These are phyloP conservation scores for Debaryomyces singareniensis DNA, from an alignment of 1,139 yeast species.

Conservation along the genomic window DNA sequence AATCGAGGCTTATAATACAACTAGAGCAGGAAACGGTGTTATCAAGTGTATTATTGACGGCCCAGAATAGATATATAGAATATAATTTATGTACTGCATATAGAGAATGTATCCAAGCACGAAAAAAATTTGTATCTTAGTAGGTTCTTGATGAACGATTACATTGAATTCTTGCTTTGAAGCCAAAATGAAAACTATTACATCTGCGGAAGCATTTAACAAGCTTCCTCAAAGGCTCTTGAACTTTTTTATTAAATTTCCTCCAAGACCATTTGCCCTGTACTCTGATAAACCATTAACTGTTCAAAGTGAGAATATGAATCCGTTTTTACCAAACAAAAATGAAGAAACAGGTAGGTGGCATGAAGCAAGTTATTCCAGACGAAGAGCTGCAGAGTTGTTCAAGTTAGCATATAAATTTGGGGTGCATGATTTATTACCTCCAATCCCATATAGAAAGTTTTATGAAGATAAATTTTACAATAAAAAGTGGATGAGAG, in stretches of 20 bases:
- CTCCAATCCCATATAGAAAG: conserved; percentile 63
- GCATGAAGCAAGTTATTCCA: conserved; percentile 74
- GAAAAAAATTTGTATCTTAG: too few species aligned
- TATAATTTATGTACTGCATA: conserved; percentile 1
- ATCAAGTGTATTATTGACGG: conserved; percentile 45
- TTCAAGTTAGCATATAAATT: conserved; percentile 77
- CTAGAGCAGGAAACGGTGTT: conserved; percentile 40
- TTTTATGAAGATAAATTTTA: conserved; percentile 78
- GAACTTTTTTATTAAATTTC: conserved; percentile 73
- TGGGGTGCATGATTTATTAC: conserved; percentile 76
- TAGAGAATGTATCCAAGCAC: not conserved
- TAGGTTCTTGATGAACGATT: not conserved
- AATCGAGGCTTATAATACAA: conserved; percentile 71
- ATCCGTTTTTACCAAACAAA: conserved; percentile 84
- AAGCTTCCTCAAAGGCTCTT: conserved; percentile 68
- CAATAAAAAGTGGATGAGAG: conserved; percentile 66
- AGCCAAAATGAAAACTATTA: conserved; percentile 21
- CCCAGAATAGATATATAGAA: conserved; percentile 20
- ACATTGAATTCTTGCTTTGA: not conserved
- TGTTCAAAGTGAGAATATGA: conserved; percentile 62
- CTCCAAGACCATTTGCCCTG: conserved; percentile 73
- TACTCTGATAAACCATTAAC: conserved; percentile 63
- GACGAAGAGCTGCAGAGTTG: conserved; percentile 79
- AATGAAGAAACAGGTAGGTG: conserved; percentile 75
- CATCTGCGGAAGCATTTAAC: conserved; percentile 38